Base-by-base conservation (phyloP, 768 basidiomycete genomes). In the Boletus pseudopeckii region DNA sequence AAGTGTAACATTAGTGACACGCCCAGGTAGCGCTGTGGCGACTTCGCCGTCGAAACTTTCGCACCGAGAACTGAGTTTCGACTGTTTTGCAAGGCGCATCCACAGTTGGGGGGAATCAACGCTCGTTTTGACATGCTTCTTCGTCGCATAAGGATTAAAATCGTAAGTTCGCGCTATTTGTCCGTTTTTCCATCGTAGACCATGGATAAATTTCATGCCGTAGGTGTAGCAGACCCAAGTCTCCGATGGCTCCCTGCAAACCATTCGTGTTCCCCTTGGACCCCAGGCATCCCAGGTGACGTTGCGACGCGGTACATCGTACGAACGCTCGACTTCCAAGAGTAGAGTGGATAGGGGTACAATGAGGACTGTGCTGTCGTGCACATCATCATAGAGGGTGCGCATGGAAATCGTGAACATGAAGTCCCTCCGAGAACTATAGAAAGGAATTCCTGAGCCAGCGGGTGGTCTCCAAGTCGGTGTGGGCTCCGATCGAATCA, bases 161-260 rank as follows among this genome's bases (percentile, higher is more conserved):
- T 74, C 74, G 45, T 71, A 67, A 7, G 66, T 56, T 7, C 62
- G 53, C 10, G 67, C 72, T 5, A 30, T 34, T 0, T 60, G 58
- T 24, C 54, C 57, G 5, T 45, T 20, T 7, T 56, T 59, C 61
- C 70, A 68, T 32, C 56, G 57, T 28, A 66, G 38, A 41, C 59
- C 56, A 36, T 60, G 65, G 17, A 71, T 53, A 24, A 67, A 73
- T 33, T 62, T 73, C 60, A 65, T 67, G 3, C 74, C 73, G 24
- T 73, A 69, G 15, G 69, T 55, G 50, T 68, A 71, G 43, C 72
- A 73, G 20, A 74, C 65, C 74, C 73, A 75, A 14, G 46, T 57
- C 6, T 69, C 67, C 18, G 68, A 67, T 14, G 66, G 63, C 5
- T 54, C 57, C 26, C 65, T 56, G 36, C 34, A 54, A 24, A 72